Evolutionary conservation across 257 asterid genomes (phyloP).

Genomic region (Solanum pimpinellifolium): DNA sequence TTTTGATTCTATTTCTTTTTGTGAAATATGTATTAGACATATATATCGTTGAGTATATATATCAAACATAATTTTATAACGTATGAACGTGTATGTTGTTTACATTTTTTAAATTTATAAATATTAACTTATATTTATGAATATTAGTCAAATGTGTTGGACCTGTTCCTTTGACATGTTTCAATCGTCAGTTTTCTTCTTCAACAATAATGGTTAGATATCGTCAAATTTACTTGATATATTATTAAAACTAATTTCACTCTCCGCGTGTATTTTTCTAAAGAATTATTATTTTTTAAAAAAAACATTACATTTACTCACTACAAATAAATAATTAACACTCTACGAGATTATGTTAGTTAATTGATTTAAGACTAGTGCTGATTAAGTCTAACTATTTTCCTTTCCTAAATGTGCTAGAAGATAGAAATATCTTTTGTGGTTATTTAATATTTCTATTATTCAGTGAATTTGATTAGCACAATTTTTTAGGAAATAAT

Average conservation of each 20-base stretch:
- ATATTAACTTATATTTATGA: too few species aligned
- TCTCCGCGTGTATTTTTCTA: too few species aligned
- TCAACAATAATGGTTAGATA: too few species aligned
- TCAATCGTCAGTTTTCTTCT: too few species aligned
- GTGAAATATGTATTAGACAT: background rate
- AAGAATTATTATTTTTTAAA: too few species aligned
- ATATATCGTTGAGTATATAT: background rate
- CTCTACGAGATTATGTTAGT: background rate
- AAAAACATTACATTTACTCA: background rate
- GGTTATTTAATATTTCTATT: too few species aligned
- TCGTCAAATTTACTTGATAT: too few species aligned
- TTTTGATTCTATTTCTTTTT: too few species aligned
- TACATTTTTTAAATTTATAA: background rate
- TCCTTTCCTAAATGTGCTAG: background rate
- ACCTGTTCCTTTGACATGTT: too few species aligned
- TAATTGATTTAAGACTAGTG: background rate
- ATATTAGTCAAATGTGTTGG: too few species aligned
- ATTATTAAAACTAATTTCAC: too few species aligned
- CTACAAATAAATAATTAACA: background rate
- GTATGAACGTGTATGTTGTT: background rate
- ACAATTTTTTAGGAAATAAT: too few species aligned
- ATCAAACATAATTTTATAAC: background rate
- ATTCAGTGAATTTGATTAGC: background rate
- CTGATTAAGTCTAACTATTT: background rate
- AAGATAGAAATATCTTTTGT: background rate